These are phyloP conservation scores for Suillus variegatus DNA, from an alignment of 768 basidiomycete genomes.

Conservation along the genomic window DNA sequence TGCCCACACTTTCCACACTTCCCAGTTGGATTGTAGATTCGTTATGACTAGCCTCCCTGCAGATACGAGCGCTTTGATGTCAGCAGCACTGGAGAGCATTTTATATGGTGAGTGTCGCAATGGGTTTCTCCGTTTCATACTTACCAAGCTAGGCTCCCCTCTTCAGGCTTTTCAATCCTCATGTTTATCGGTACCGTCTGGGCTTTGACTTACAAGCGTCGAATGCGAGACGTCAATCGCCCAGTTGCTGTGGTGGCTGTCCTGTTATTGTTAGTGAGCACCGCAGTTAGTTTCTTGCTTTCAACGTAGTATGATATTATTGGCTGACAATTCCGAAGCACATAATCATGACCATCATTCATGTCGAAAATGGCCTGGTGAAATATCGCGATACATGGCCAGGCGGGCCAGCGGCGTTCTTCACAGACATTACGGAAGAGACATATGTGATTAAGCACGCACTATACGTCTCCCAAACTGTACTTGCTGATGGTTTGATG, in stretches of 20 bases:
- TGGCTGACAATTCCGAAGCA: background rate
- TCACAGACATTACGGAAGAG: background rate
- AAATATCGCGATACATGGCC: background rate
- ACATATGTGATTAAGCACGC: background rate
- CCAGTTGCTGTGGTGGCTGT: slow-evolving; percentile 17
- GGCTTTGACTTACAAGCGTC: background rate
- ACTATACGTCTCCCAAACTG: background rate
- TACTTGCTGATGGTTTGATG: background rate
- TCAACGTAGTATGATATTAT: background rate
- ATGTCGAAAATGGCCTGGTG: background rate
- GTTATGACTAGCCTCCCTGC: background rate
- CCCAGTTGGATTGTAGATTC: background rate
- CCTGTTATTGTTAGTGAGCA: slow-evolving; percentile 24
- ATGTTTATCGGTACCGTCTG: background rate
- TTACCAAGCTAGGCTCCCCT: background rate
- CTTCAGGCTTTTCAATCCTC: background rate
- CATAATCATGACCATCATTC: background rate
- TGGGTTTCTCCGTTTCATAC: background rate
- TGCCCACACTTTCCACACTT: background rate
- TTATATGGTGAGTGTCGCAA: background rate
- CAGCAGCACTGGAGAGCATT: background rate
- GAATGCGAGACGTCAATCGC: slow-evolving; percentile 10
- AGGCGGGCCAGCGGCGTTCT: background rate
- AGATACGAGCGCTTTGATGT: background rate
- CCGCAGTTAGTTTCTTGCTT: slow-evolving; percentile 11